Evolutionary conservation across 2,329 filamentous ascomycete genomes (phyloP).

Genomic region (Fusarium fracticaudum): DNA sequence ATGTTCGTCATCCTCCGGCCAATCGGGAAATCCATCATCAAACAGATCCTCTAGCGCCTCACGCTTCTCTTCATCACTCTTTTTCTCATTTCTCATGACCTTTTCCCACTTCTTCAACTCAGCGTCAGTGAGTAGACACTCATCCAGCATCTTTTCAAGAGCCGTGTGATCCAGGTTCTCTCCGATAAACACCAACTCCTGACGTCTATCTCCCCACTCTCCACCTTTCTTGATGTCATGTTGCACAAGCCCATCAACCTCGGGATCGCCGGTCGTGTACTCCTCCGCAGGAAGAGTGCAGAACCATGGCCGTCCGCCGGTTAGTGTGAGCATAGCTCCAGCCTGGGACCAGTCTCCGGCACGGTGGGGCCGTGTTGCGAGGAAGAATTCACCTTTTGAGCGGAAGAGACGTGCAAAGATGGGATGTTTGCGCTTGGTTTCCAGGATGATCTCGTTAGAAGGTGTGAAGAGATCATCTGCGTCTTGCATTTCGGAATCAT

Average conservation of each 20-base stretch:
- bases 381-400: slow-evolving; percentile 70
- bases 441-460: slow-evolving; percentile 57
- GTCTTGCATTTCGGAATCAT: slow-evolving; percentile 30
- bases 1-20: slow-evolving; percentile 57
- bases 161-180: slow-evolving; percentile 65
- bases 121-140: slow-evolving; percentile 67
- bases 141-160: slow-evolving; percentile 65
- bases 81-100: slow-evolving; percentile 57
- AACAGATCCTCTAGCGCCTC: slow-evolving; percentile 61
- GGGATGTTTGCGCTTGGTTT: slow-evolving; percentile 64
- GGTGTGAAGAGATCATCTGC: slow-evolving; percentile 47
- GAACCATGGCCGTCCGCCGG: slow-evolving; percentile 67
- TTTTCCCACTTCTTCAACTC: slow-evolving; percentile 66
- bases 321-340: slow-evolving; percentile 70
- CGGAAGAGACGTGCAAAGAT: slow-evolving; percentile 66
- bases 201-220: slow-evolving; percentile 74
- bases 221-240: slow-evolving; percentile 63
- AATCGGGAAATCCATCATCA: slow-evolving; percentile 68
- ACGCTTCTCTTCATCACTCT: slow-evolving; percentile 52
- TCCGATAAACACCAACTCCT: slow-evolving; percentile 79
- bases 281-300: slow-evolving; percentile 64
- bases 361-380: slow-evolving; percentile 65
- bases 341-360: slow-evolving; percentile 71
- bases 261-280: slow-evolving; percentile 57
- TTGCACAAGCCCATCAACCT: slow-evolving; percentile 59